Conservation (phyloP, 805 yeast genomes). For the Candida dendrica region DNA sequence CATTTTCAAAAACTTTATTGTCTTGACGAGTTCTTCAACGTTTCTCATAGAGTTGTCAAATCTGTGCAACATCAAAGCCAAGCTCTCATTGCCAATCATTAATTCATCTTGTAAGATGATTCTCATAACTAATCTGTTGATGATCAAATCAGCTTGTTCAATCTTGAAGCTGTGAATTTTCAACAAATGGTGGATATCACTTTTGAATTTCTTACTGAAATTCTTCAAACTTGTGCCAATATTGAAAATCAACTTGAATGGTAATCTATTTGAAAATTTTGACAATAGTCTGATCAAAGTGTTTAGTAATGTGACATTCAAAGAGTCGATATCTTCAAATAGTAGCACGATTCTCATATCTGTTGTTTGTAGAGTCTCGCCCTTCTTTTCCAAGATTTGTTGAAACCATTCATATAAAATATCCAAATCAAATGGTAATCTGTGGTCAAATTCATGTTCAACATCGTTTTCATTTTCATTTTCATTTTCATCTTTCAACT, state of each 20-base stretch:
- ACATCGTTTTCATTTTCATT: conserved; percentile 8
- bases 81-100: conserved; percentile 14
- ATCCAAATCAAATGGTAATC: conserved; percentile 19
- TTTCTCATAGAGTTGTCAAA: conserved; percentile 15
- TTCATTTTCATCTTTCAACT: conserved; percentile 8
- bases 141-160: conserved; percentile 18
- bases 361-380: conserved; percentile 1
- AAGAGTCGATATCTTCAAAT: conserved; percentile 20
- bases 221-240: conserved; percentile 14
- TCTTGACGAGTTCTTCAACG: conserved; percentile 18
- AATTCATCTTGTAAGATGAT: conserved; percentile 10
- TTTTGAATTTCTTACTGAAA: conserved; percentile 11
- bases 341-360: conserved; percentile 14
- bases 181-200: conserved; percentile 10
- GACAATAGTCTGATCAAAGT: conserved; percentile 10
- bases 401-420: conserved; percentile 19
- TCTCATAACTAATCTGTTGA: conserved; percentile 15
- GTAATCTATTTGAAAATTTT: conserved; percentile 12
- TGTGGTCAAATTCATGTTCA: conserved; percentile 10
- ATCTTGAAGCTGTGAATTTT: conserved; percentile 12
- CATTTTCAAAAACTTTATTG: conserved; percentile 19
- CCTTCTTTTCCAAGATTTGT: conserved; percentile 1
- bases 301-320: conserved; percentile 13
- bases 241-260: conserved; percentile 18
- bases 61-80: conserved; percentile 13